Evolutionary conservation across 116 monocot species (phyloP), one percentile per base, ranked within the genome.

Genomic region (Zostera marina): DNA sequence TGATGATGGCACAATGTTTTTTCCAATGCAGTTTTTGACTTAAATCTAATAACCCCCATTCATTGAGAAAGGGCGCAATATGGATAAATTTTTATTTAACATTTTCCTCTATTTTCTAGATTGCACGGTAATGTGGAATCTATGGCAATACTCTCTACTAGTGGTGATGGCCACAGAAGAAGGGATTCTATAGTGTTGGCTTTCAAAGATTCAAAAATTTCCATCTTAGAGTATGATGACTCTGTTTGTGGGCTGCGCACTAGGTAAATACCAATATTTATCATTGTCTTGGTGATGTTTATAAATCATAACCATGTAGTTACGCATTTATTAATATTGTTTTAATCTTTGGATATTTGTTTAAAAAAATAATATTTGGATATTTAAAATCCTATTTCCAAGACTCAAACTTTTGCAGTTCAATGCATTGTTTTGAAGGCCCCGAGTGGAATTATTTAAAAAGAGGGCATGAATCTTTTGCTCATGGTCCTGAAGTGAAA

Each of bases 371-470:
- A 3, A 16, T 57, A 10, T n/a, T 17, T 57, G 40, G 25, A 32
- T 26, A 25, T 11, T 54, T 38, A 7, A n/a, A 40, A 57, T 15
- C 11, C 32, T 57, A 14, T 12, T 57, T 40, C 57, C 54, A 17
- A 52, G 20, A 23, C 52, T 65, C 25, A 56, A 38, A 54, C 25
- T 65, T 23, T 72, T 76, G 41, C 73, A 98, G 98, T 77, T 98
- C 98, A 8, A 86, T 98, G 98, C 98, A 98, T 26, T 86, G 98
- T 73, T 98, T 90, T 73, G 98, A 98, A 68, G 98, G 98, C 9
- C 90, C 90, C 25, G 91, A 98, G 46, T 90, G 98, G 98, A 76
- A 74, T 62, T 73, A 81, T 55, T 55, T 98, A 73, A 98, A 90
- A 73, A 86, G 79, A 68, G 98, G 98, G 22, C 81, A 81, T 41